A percentile compares a stretch with the other conserved stretches of the same genome.
Conservation (phyloP, 306 rosid genomes). For the Citrullus mucosospermus region DNA sequence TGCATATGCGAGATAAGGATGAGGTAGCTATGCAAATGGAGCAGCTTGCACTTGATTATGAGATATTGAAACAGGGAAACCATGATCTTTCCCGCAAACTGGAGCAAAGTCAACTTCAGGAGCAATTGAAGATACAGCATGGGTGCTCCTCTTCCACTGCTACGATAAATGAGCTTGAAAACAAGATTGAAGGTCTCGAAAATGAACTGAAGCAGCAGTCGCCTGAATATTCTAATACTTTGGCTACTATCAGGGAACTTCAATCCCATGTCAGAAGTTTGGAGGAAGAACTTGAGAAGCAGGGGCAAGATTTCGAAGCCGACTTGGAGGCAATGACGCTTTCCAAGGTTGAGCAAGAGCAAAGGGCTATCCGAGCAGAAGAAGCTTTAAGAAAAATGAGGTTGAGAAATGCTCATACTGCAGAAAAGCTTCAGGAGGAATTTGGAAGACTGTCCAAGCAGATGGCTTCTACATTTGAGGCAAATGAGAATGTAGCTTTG, state of each 20-base stretch:
- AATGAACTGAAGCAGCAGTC: constrained; percentile 59
- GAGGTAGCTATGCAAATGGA: constrained; percentile 89
- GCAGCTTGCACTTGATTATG: constrained; percentile 93
- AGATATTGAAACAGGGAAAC: constrained; percentile 90
- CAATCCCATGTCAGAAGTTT: constrained; percentile 45
- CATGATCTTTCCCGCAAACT: constrained; percentile 52
- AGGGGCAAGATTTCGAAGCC: constrained; percentile 48
- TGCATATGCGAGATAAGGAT: constrained; percentile 71
- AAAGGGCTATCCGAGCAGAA: constrained; percentile 87
- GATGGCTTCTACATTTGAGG: constrained; percentile 72
- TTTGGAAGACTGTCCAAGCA: constrained; percentile 58
- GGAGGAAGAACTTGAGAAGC: constrained; percentile 74
- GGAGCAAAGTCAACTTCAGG: constrained; percentile 78
- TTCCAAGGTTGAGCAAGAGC: constrained; percentile 76
- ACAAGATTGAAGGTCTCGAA: constrained; percentile 51
- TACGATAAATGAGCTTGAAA: constrained; percentile 42
- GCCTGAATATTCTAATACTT: constrained; percentile 43
- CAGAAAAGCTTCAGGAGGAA: constrained; percentile 90
- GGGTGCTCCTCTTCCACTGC: constrained; percentile 54
- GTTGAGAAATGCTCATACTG: constrained; percentile 50
- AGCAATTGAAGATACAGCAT: constrained; percentile 63
- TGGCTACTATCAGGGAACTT: constrained; percentile 50
- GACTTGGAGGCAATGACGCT: constrained; percentile 53
- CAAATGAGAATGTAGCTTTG: constrained; percentile 66
- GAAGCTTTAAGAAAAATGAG: constrained; percentile 61